Percentiles rank a stretch among this genome's conserved stretches.
Evolutionary conservation across 139 green algal species (phyloP).

Genomic region (Coelastrella sp.): DNA sequence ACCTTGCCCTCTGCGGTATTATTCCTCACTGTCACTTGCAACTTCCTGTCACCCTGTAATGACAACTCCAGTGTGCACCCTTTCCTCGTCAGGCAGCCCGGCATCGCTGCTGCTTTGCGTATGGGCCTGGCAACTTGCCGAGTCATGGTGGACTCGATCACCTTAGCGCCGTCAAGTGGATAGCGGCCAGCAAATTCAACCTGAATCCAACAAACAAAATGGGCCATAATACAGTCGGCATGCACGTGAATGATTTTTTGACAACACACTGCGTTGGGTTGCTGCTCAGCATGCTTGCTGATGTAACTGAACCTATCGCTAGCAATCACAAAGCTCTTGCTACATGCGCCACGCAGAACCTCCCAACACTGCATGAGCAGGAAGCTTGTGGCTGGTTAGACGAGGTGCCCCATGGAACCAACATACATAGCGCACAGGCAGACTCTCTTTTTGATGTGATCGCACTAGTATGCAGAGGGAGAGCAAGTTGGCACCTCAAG

Average conservation of each 20-base stretch:
- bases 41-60: neutral
- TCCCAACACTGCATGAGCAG: no score
- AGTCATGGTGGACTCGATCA: constrained; percentile 69
- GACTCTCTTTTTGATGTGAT: no score
- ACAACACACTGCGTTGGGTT: neutral
- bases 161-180: constrained; percentile 82
- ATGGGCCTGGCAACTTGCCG: constrained; percentile 69
- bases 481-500: no score
- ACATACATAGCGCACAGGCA: no score
- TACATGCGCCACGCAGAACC: no score
- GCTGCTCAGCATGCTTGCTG: neutral
- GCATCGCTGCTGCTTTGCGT: constrained; percentile 36
- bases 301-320: no score
- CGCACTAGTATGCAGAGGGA: no score
- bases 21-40: neutral
- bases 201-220: constrained; percentile 21
- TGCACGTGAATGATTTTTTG: neutral
- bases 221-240: no score
- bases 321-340: no score
- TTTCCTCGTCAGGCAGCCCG: neutral
- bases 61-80: constrained; percentile 12
- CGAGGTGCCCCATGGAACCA: no score
- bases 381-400: no score
- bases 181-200: constrained; percentile 79
- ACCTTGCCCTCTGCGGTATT: neutral